These are phyloP conservation scores for Rhinocladiella similis DNA, from an alignment of 2,329 filamentous ascomycete genomes.

Conservation along the genomic window DNA sequence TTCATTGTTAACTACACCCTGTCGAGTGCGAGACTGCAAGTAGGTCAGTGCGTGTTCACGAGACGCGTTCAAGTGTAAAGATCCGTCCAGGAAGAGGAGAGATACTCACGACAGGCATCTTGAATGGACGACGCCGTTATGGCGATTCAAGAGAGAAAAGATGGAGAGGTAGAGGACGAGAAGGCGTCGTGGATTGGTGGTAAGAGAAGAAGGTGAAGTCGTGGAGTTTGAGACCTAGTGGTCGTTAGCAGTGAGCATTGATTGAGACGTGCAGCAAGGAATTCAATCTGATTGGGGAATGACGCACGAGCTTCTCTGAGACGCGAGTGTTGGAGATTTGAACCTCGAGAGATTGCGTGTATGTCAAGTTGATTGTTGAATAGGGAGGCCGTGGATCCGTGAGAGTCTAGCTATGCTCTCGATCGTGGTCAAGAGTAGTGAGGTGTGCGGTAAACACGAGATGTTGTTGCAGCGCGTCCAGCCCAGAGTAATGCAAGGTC, in stretches of 20 bases:
- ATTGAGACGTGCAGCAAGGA: slow-evolving; percentile 6
- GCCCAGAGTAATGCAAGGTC: neutral
- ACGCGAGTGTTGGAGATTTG: slow-evolving; percentile 15
- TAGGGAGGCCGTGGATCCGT: neutral
- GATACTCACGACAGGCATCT: slow-evolving; percentile 30
- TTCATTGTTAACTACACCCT: slow-evolving; percentile 80
- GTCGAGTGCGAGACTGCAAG: slow-evolving; percentile 66
- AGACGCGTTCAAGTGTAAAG: slow-evolving; percentile 8
- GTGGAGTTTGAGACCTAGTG: slow-evolving; percentile 1
- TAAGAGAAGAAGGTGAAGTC: slow-evolving; percentile 3
- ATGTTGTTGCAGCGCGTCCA: slow-evolving; percentile 1
- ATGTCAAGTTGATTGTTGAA: neutral
- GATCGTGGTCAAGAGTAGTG: neutral
- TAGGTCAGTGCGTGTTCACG: slow-evolving; percentile 42
- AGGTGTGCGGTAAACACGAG: neutral
- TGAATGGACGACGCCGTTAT: slow-evolving; percentile 19
- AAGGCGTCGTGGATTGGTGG: slow-evolving; percentile 2
- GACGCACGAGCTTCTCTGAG: slow-evolving; percentile 28
- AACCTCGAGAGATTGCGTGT: slow-evolving; percentile 6
- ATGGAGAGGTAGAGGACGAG: slow-evolving; percentile 4
- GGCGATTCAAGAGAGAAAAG: slow-evolving; percentile 4
- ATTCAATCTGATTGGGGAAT: slow-evolving; percentile 27
- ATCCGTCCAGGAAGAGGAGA: neutral
- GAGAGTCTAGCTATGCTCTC: neutral
- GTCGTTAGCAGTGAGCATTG: slow-evolving; percentile 11